phyloP scores from a whole-genome alignment of 371 early-diverging fungal genomes.

The Syncephalastrum monosporum region DNA sequence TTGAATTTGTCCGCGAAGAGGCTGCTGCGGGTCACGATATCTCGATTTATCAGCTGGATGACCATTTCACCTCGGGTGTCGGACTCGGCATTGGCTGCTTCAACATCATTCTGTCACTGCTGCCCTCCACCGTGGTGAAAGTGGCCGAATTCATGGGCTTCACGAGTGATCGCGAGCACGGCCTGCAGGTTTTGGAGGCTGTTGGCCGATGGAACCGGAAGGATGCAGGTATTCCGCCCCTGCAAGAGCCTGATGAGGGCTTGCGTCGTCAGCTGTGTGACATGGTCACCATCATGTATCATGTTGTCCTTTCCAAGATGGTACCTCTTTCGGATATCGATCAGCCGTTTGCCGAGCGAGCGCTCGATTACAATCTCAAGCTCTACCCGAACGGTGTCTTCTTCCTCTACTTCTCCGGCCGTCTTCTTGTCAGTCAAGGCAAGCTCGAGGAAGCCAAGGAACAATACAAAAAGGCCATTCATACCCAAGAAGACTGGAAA shows the following conservation, averaged over 20 bases:
- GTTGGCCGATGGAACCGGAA: constrained; percentile 56
- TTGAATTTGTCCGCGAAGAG: constrained; percentile 44
- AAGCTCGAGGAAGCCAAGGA: constrained; percentile 49
- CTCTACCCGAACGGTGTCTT: constrained; percentile 62
- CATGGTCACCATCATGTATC: constrained; percentile 63
- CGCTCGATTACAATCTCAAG: constrained; percentile 39
- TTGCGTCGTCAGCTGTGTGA: constrained; percentile 56
- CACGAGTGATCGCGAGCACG: constrained; percentile 63
- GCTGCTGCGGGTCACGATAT: constrained; percentile 27
- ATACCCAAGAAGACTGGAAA: constrained; percentile 64
- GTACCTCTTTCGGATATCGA: constrained; percentile 57
- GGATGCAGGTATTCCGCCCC: constrained; percentile 19
- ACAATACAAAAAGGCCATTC: constrained; percentile 46
- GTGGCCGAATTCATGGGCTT: constrained; percentile 75
- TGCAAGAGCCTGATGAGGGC: constrained; percentile 23
- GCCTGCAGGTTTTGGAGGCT: constrained; percentile 59
- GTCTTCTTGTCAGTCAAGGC: constrained; percentile 48
- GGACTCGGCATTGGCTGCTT: constrained; percentile 66
- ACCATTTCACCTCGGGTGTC: constrained; percentile 74
- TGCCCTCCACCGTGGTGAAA: constrained; percentile 49
- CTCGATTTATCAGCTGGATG: constrained; percentile 51
- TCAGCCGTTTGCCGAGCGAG: constrained; percentile 37
- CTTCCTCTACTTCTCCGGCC: constrained; percentile 63
- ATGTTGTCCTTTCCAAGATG: constrained; percentile 63
- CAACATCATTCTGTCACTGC: constrained; percentile 47